These are phyloP conservation scores for Barnettozyma sucrosica DNA, from an alignment of 805 yeast genomes.

Conservation along the genomic window DNA sequence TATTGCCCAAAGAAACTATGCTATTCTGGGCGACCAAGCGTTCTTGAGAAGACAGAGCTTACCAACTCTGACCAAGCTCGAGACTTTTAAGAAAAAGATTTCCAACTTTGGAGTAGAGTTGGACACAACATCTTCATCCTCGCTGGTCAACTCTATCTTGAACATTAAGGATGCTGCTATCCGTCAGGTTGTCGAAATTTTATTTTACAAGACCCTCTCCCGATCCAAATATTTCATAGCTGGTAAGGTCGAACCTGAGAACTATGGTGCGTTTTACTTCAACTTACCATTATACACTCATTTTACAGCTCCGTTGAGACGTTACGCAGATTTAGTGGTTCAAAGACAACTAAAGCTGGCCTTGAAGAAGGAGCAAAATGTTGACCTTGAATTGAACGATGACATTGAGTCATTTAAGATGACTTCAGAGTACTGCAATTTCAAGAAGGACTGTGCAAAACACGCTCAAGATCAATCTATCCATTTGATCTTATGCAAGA, in stretches of 20 bases:
- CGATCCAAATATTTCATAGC: slow-evolving; percentile 87
- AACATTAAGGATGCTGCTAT: slow-evolving; percentile 53
- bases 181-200: slow-evolving; percentile 71
- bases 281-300: slow-evolving; percentile 87
- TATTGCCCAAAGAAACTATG: slow-evolving; percentile 73
- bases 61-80: slow-evolving; percentile 78
- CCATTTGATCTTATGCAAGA: slow-evolving; percentile 78
- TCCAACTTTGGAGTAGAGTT: slow-evolving; percentile 58
- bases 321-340: slow-evolving; percentile 89
- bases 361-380: slow-evolving; percentile 28
- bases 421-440: slow-evolving; percentile 87
- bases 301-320: slow-evolving; percentile 85
- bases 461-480: slow-evolving; percentile 93
- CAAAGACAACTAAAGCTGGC: slow-evolving; percentile 84
- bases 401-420: slow-evolving; percentile 70
- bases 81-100: slow-evolving; percentile 69
- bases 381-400: slow-evolving; percentile 36
- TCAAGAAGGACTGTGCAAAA: slow-evolving; percentile 90
- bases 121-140: slow-evolving; percentile 68
- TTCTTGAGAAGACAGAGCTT: slow-evolving; percentile 82
- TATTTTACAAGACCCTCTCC: slow-evolving; percentile 74
- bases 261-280: slow-evolving; percentile 71
- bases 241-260: slow-evolving; percentile 77
- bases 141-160: slow-evolving; percentile 67
- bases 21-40: slow-evolving; percentile 73